These are phyloP conservation scores for Panaeolus cyanescens DNA, from an alignment of 768 basidiomycete genomes.

Conservation along the genomic window DNA sequence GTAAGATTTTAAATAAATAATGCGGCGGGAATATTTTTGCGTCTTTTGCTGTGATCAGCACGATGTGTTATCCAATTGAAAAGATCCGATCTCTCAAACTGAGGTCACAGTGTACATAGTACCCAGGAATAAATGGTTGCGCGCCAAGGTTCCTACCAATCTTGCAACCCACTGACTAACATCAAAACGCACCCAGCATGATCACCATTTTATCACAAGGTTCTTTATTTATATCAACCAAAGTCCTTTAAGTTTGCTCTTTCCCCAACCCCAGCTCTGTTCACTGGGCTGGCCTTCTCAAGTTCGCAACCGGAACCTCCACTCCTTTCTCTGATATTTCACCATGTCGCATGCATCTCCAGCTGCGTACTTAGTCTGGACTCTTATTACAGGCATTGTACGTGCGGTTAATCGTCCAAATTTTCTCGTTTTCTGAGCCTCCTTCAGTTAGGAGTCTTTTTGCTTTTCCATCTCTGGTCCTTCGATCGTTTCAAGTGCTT, in stretches of 20 bases:
- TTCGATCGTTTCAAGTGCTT: conserved; percentile 80
- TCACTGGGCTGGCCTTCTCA: conserved; percentile 23
- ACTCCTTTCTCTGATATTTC: conserved; percentile 13
- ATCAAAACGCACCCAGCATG: conserved; percentile 1
- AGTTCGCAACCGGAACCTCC: conserved; percentile 17
- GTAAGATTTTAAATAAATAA: too few relatives aligned
- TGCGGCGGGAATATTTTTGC: too few relatives aligned
- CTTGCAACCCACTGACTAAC: not conserved
- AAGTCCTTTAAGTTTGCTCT: not conserved
- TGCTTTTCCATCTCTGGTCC: conserved; percentile 76
- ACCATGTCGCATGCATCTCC: conserved; percentile 68
- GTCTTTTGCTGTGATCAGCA: too few relatives aligned
- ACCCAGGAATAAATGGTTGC: too few relatives aligned
- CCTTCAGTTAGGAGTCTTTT: conserved; percentile 57
- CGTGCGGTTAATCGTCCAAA: conserved; percentile 13
- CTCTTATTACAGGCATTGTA: conserved; percentile 54
- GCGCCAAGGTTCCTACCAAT: conserved; percentile 1
- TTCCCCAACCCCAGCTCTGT: conserved; percentile 6
- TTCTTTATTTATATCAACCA: not conserved
- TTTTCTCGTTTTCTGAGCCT: not conserved
- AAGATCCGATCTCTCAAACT: conserved; percentile 3
- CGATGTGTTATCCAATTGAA: too few relatives aligned
- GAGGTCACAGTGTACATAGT: too few relatives aligned
- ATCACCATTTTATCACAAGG: not conserved
- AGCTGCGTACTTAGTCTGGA: conserved; percentile 63